Base-by-base conservation (phyloP, 768 basidiomycete species). In the Russula griseocarnosa region DNA sequence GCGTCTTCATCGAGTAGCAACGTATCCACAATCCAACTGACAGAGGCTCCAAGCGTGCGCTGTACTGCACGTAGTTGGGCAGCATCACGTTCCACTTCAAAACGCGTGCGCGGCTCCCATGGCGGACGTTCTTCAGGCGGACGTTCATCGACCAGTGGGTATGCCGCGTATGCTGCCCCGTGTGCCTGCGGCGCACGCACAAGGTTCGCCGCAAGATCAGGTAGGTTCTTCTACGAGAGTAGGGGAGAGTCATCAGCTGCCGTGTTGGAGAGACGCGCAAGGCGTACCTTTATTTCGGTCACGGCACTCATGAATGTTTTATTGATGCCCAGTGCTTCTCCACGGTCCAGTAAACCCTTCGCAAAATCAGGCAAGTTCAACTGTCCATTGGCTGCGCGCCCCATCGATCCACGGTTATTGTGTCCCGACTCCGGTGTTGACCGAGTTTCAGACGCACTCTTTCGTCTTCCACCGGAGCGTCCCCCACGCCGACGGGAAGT, bases 241-340 rank as follows among this genome's bases (percentile, higher is more conserved):
- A 66, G 58, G 28, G 22, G 11, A 14, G 30, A n/a, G 18, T 67
- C 66, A 60, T 49, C n/a, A 49, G 61, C 32, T 58, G 55, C 68
- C 26, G 69, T 51, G 47, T 42, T 36, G 38, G 34, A 56, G 30
- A 34, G 10, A 42, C 6, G 13, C 24, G 36, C 38, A 53, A 40
- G 3, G 70, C 82, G 69, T 69, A 90, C 94, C 75, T 83, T 85
- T 46, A 89, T 75, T 73, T 91, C 91, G 6, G 86, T 83, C 3
- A 93, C 86, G 0, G 90, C 90, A 72, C 81, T 89, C 83, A 88
- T 84, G 22, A 92, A 76, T 0, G 88, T 89, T 74, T 85, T 90
- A 73, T 92, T 92, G 64, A 92, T 88, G n/a, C 90, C 88, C 32
- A 92, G 75, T 64, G 83, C 88, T 75, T 92, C 90, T 30, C 89